Base-by-base conservation (phyloP, 495 filamentous ascomycete genomes). In the Polyplosphaeria fusca region DNA sequence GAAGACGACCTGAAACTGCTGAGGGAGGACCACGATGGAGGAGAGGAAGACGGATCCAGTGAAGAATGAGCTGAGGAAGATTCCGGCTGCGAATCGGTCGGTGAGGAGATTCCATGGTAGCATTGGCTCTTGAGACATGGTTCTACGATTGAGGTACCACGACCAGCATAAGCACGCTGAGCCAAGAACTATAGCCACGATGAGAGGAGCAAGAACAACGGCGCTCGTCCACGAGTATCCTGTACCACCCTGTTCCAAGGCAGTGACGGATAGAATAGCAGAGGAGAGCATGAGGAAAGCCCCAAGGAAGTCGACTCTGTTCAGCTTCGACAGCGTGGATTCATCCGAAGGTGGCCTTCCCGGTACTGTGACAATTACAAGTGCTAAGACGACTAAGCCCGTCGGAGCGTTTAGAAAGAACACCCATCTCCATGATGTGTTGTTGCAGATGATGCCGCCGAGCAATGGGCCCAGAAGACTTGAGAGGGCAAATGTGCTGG, bases 391-490 rank as follows among this genome's bases (percentile, higher is more conserved):
- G 16, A 51, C 47, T 4, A 19, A 3, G 35, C 30, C 22, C 3
- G 35, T 24, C 2, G 54, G 52, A n/a, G 44, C 44, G 18, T 60
- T 54, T 9, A 60, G 12, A 12, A 60, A 30, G 32, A 60, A 53
- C 1, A 54, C 38, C 77, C 72, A 79, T 28, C 71, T 65, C 77
- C 74, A 79, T 2, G 63, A 67, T 5, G 65, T 64, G 25, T 68
- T 58, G n/a, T 72, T 49, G 4, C 50, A 60, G 30, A 76, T 70
- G 18, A 68, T 42, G 14, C 76, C 78, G 19, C 74, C 73, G 2
- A 77, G 43, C n/a, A 80, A 56, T 16, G 74, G 79, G 23, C 79
- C 79, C 1, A 79, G 51, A 5, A 75, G 66, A 40, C 68, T 68
- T 7, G 73, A 66, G 9, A 70, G 47, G 2, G 73, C 68, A 14